Evolutionary conservation across 306 rosid species (phyloP).

Genomic region (Dryas drummondii): DNA sequence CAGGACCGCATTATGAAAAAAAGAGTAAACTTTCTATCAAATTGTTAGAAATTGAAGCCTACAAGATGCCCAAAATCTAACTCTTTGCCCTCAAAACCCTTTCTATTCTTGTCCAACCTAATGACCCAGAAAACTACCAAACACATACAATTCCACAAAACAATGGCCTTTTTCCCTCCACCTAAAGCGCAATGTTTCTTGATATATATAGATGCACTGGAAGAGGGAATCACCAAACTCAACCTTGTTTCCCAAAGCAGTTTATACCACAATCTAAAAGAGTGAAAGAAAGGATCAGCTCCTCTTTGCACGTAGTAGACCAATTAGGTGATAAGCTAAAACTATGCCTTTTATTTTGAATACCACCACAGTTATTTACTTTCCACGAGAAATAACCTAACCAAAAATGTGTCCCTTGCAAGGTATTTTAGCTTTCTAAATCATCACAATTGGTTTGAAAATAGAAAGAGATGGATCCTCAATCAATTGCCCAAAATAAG

Average conservation of each 20-base stretch:
- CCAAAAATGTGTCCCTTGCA: background rate
- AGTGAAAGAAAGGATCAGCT: conserved; percentile 1
- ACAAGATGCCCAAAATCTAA: background rate
- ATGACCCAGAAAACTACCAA: background rate
- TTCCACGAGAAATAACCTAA: background rate
- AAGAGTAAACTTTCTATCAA: background rate
- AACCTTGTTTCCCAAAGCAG: background rate
- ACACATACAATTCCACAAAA: background rate
- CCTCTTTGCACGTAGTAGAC: background rate
- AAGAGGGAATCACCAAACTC: background rate
- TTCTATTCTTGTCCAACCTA: background rate
- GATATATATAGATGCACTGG: background rate
- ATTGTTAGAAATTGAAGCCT: background rate
- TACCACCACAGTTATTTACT: background rate
- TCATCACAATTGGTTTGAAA: background rate
- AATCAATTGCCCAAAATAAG: background rate
- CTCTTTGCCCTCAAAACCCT: background rate
- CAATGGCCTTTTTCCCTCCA: background rate
- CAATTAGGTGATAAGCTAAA: background rate
- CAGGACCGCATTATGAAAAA: background rate
- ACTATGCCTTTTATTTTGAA: background rate
- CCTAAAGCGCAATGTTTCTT: background rate
- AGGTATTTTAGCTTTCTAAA: background rate
- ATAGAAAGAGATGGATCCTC: background rate
- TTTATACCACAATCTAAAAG: background rate